Evolutionary conservation across 768 basidiomycete genomes (phyloP), one percentile per base, ranked within the genome.

Genomic region (Fistulinella prunicolor): DNA sequence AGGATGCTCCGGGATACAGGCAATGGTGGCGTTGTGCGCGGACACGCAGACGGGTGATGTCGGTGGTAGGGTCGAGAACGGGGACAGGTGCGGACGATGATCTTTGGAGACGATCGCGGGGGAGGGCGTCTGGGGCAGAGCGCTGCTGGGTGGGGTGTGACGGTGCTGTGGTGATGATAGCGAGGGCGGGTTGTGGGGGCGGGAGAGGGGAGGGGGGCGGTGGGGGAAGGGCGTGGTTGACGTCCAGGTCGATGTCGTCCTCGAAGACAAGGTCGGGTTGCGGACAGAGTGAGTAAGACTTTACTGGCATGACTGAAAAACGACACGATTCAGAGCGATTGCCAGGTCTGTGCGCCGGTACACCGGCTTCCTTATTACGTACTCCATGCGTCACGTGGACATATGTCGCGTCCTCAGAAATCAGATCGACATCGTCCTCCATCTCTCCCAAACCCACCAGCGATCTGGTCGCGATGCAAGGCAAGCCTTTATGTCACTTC

Each of bases 1-100:
- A 98, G 14, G 80, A 76, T 34, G 91, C 86, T 3, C 95, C 95
- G 24, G 94, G 87, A 68, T 94, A 90, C 9, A 91, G 75, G 64
- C 86, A 89, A 55, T 86, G 81, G 61, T 87, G 85, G 12, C 77
- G 79, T 54, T 82, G 82, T 17, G 85, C 77, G 40, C 84, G 80
- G 30, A 89, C 78, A 34, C 88, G 84, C 40, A 91, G 66, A 19
- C 80, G 84, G 42, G 89, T 89, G 51, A 92, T 86, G 64, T 92
- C 89, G 50, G 75, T 65, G 29, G 83, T 68, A 6, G 90, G 89
- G 50, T 79, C 75, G 3, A 72, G 75, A 4, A 56, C 51, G 8
- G 62, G 47, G 0, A 58, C 44, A 41, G 55, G 48, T 0, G 53
- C 46, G 26, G 55, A 19, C 3, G 44, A n/a, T n/a, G n/a, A 32